These are phyloP conservation scores for Starmerella sp. DNA, from an alignment of 805 yeast species.

Conservation along the genomic window DNA sequence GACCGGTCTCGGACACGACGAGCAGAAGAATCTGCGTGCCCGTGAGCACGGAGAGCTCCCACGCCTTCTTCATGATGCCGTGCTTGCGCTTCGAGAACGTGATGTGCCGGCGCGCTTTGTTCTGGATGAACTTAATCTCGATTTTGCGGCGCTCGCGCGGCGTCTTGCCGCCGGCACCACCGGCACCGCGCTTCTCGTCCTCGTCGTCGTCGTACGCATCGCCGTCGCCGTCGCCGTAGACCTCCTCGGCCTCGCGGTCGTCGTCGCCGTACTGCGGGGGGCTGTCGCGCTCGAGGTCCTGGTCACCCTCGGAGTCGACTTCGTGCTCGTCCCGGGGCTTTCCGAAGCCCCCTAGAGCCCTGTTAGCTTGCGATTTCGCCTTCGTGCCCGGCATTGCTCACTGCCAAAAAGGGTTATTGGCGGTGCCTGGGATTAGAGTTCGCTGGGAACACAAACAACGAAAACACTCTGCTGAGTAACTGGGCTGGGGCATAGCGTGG, in stretches of 20 bases:
- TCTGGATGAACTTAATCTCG: constrained; percentile 94
- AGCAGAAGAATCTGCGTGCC: constrained; percentile 93
- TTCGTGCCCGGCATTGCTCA: constrained; percentile 1
- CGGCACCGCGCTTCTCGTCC: constrained; percentile 35
- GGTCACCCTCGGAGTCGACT: constrained; percentile 7
- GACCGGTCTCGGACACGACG: constrained; percentile 96
- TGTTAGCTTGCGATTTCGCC: not conserved
- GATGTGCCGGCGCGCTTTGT: constrained; percentile 94
- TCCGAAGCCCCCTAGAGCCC: not conserved
- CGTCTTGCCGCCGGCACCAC: constrained; percentile 1
- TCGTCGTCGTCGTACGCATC: constrained; percentile 36
- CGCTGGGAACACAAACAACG: not conserved
- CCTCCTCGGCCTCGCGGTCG: constrained; percentile 16
- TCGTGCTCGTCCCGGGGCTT: not conserved
- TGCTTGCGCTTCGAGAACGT: constrained; percentile 97
- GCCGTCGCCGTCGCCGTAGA: constrained; percentile 19
- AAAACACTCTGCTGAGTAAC: constrained; percentile 7
- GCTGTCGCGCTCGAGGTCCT: constrained; percentile 5
- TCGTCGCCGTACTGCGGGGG: not conserved
- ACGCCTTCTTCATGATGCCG: constrained; percentile 99
- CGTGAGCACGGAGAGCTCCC: constrained; percentile 88
- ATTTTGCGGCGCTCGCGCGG: constrained; percentile 69
- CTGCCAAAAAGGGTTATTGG: not conserved
- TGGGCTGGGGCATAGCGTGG: not conserved
- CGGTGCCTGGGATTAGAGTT: not conserved